Percentiles rank a stretch among this genome's conserved stretches.
Conservation (phyloP, 306 rosid genomes). For the Cicer bijugum region DNA sequence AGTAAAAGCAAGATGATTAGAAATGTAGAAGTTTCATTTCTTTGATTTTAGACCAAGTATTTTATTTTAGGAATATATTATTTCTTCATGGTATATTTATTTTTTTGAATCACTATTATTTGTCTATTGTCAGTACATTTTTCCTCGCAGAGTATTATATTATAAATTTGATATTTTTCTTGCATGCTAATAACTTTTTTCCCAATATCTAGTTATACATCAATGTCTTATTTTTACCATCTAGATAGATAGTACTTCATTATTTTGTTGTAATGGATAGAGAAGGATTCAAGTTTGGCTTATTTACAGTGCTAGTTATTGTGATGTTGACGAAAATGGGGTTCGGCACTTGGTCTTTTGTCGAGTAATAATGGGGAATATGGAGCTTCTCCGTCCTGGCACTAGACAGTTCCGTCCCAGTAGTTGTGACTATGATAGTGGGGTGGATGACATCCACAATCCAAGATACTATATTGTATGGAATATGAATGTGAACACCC, state of each 20-base stretch:
- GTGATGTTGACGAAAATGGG: conserved; percentile 88
- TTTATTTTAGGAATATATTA: background rate
- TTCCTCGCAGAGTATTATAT: background rate
- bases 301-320: conserved; percentile 65
- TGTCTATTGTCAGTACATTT: conserved; percentile 1
- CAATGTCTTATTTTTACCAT: background rate
- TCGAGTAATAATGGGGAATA: conserved; percentile 82
- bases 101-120: background rate
- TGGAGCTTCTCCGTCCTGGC: conserved; percentile 71
- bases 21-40: background rate
- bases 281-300: conserved; percentile 51
- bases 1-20: conserved; percentile 14
- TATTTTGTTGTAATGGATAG: conserved; percentile 33
- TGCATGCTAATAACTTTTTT: background rate
- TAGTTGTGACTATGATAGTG: conserved; percentile 76
- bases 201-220: background rate
- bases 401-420: conserved; percentile 72
- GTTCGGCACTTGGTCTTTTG: conserved; percentile 71
- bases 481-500: conserved; percentile 83
- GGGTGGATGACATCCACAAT: conserved; percentile 75
- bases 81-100: background rate
- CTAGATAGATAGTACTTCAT: background rate
- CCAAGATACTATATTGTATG: conserved; percentile 70
- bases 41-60: background rate
- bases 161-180: conserved; percentile 8